A percentile compares a stretch with the other conserved stretches of the same genome.
Evolutionary conservation across 768 basidiomycete species (phyloP).

Genomic region (Lentinus tigrinus): DNA sequence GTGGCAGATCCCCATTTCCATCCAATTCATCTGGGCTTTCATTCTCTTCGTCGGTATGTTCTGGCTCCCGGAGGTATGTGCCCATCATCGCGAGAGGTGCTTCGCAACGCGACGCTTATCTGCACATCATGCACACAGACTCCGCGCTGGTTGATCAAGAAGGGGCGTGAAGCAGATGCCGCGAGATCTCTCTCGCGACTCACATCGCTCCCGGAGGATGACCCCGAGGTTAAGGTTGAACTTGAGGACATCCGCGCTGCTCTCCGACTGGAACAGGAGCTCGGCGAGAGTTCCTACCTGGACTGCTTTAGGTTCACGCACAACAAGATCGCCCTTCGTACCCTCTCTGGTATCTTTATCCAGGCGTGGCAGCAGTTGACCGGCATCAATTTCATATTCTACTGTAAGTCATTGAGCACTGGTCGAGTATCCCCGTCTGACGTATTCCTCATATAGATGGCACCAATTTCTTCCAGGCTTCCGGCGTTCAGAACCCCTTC

Average conservation of each 20-base stretch:
- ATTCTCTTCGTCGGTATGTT: conserved; percentile 68
- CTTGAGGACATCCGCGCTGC: conserved; percentile 54
- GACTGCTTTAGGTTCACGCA: conserved; percentile 56
- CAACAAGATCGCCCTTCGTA: conserved; percentile 68
- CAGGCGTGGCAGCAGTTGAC: conserved; percentile 82
- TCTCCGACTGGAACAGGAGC: conserved; percentile 54
- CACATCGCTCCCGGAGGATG: conserved; percentile 46
- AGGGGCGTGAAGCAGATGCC: conserved; percentile 58
- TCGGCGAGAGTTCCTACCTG: conserved; percentile 60
- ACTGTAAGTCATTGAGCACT: conserved; percentile 26
- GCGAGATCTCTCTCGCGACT: conserved; percentile 57
- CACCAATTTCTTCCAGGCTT: conserved; percentile 42
- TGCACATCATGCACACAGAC: conserved; percentile 36
- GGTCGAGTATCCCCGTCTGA: no score
- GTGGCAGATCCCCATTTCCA: conserved; percentile 67
- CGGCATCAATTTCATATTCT: conserved; percentile 68
- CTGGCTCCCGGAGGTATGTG: conserved; percentile 54
- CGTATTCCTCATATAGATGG: conserved; percentile 24
- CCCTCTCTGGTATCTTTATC: conserved; percentile 79
- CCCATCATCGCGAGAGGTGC: neutral
- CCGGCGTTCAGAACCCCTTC: conserved; percentile 41
- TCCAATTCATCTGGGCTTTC: conserved; percentile 77
- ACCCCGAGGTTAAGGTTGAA: conserved; percentile 49
- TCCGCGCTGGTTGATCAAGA: conserved; percentile 74
- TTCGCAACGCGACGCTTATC: neutral